phyloP scores from a whole-genome alignment of 2,329 filamentous ascomycete species.

The Domatiomyces globalis region DNA sequence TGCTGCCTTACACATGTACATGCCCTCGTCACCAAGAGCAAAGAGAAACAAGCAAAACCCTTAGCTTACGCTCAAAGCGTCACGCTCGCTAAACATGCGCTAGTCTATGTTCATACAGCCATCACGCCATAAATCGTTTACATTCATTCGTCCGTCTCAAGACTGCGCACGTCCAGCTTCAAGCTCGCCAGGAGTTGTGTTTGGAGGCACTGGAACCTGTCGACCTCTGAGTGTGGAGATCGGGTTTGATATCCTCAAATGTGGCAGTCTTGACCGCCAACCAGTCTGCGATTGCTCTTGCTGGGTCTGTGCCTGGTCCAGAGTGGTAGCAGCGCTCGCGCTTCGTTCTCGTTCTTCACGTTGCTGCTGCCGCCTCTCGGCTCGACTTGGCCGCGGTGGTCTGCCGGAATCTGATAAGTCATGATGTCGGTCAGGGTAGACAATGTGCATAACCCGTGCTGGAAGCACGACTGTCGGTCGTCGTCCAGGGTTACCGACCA shows the following conservation, averaged over 20 bases:
- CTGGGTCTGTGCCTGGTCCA: background rate
- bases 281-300: background rate
- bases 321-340: background rate
- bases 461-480: slow-evolving; percentile 25
- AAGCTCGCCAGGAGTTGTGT: background rate
- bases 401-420: background rate
- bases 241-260: background rate
- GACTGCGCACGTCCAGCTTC: background rate
- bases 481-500: slow-evolving; percentile 24
- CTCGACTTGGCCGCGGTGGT: background rate
- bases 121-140: background rate
- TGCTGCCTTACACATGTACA: background rate
- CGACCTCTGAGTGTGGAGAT: background rate
- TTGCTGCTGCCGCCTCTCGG: background rate
- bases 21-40: background rate
- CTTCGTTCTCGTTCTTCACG: background rate
- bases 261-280: background rate
- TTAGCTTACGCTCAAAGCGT: background rate
- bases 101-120: background rate
- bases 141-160: background rate
- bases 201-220: background rate
- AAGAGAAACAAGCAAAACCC: background rate
- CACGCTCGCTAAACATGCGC: background rate
- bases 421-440: slow-evolving; percentile 17
- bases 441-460: slow-evolving; percentile 23